Conservation (phyloP, 179 eudicot genomes). For the Camellia oleifera region DNA sequence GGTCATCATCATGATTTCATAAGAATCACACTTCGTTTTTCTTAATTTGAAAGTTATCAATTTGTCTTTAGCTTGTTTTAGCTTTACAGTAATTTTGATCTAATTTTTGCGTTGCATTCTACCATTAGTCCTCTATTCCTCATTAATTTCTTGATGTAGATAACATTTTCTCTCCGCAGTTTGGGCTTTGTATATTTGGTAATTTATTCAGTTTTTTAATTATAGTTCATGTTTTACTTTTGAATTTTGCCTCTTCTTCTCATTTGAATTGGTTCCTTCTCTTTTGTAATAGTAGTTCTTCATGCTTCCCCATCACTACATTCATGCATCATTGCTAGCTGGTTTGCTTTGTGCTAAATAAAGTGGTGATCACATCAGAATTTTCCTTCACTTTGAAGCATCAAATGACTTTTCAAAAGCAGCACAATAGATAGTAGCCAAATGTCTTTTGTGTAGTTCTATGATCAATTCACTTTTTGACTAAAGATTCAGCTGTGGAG, state of each 20-base stretch:
- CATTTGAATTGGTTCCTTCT: background rate
- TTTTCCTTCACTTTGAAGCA: background rate
- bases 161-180: background rate
- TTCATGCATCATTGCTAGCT: background rate
- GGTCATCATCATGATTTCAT: background rate
- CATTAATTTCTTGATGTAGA: background rate
- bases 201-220: background rate
- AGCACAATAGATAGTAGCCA: constrained; percentile 7
- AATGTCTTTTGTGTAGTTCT: background rate
- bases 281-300: background rate
- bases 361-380: background rate
- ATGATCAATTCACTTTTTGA: background rate
- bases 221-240: no score
- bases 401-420: background rate
- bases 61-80: background rate
- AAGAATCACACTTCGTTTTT: background rate
- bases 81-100: background rate
- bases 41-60: no score
- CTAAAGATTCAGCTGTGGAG: background rate
- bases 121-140: background rate
- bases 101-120: background rate
- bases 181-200: background rate
- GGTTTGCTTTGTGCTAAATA: background rate
- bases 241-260: background rate
- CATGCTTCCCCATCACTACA: background rate